Percentiles rank a stretch among this genome's conserved stretches.
These are phyloP conservation scores for Rossbeevera mucosa DNA, from an alignment of 768 basidiomycete genomes.

Conservation along the genomic window DNA sequence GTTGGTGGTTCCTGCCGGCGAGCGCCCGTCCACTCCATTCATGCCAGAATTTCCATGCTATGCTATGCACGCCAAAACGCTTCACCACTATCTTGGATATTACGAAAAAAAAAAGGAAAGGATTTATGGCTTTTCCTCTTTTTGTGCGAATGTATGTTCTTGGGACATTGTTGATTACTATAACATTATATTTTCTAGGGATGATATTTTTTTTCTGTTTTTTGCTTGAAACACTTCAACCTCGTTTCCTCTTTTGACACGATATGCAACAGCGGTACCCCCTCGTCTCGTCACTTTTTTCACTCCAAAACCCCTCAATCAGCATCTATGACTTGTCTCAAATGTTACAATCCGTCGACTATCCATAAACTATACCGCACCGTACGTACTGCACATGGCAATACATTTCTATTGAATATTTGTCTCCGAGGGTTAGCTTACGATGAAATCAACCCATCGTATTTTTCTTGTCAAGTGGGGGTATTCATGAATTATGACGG, in stretches of 20 bases:
- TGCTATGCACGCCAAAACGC: neutral
- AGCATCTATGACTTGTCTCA: conserved; percentile 27
- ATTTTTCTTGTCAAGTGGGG: neutral
- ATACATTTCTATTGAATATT: conserved; percentile 26
- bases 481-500: neutral
- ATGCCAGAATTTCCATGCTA: neutral
- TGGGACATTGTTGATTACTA: conserved; percentile 33
- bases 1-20: neutral
- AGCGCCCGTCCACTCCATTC: neutral
- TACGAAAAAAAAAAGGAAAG: conserved; percentile 9
- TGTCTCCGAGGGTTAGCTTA: conserved; percentile 6
- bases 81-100: conserved; percentile 18
- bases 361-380: conserved; percentile 21
- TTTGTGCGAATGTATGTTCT: conserved; percentile 28
- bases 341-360: conserved; percentile 1
- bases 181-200: conserved; percentile 34
- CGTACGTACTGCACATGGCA: conserved; percentile 29
- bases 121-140: conserved; percentile 1
- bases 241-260: conserved; percentile 7
- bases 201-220: conserved; percentile 19
- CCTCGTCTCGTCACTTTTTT: neutral
- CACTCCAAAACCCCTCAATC: conserved; percentile 3
- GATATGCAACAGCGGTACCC: neutral
- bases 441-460: neutral
- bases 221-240: conserved; percentile 23